Base-by-base conservation (phyloP, 345 rosid species). In the Sonneratia alba region DNA sequence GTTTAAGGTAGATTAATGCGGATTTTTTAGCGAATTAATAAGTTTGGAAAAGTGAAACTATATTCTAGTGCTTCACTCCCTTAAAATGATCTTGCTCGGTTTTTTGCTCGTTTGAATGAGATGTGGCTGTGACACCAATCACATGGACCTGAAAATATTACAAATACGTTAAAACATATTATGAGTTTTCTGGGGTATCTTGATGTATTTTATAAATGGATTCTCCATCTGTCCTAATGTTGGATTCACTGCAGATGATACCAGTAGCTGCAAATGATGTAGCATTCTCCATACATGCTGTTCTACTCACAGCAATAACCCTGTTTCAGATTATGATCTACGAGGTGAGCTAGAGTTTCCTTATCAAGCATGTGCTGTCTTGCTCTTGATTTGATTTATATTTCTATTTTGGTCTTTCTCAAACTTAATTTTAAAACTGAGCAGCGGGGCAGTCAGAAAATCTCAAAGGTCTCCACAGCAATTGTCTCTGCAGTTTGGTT, bases 191-290 rank as follows among this genome's bases (percentile, higher is more conserved):
- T 62, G 37, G 18, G 38, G 66, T 13, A 2, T 27, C 37, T 62
- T 10, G 19, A 59, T 62, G 36, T 27, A 36, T 18, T 27, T 27
- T 34, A 27, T 10, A n/a, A 40, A 66, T 53, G 34, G 66, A 69
- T 59, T 68, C 47, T 66, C 65, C 38, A 14, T 22, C 69, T 14
- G 32, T n/a, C 21, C 34, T 57, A 57, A 57, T 57, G 34, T 32
- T 43, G 9, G 47, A 36, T 11, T 36, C 71, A 18, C 67, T 79
- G 73, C 89, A 93, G 98, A 93, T 93, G 91, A 91, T 93, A 71
- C 98, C 98, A 0, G 97, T 93, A 43, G 98, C 97, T 68, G 86
- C 90, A 18, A 89, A 89, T 80, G 98, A 91, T 75, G 98, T 93
- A 66, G 96, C 98, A 0, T 93, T 93, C 74, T 93, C 98, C 36